These are phyloP conservation scores for Metschnikowia bowlesiae DNA, from an alignment of 805 yeast genomes.

Conservation along the genomic window DNA sequence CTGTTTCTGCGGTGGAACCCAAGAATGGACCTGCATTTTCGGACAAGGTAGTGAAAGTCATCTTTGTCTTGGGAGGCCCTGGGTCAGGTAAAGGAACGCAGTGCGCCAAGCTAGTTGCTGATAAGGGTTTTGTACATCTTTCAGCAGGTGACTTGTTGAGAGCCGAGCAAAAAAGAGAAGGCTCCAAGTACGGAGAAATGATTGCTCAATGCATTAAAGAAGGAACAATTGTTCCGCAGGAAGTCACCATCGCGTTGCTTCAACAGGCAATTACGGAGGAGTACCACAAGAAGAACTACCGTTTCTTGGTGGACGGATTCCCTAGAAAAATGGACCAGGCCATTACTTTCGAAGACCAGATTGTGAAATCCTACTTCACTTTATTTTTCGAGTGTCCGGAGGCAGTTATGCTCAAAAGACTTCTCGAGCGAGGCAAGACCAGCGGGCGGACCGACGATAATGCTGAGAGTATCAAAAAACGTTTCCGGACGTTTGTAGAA, in stretches of 20 bases:
- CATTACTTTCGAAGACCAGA: constrained; percentile 74
- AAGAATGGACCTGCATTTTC: constrained; percentile 44
- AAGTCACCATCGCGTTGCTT: constrained; percentile 78
- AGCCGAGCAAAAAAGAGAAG: constrained; percentile 82
- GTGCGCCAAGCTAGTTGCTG: constrained; percentile 76
- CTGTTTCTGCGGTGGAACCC: constrained; percentile 44
- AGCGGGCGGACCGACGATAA: constrained; percentile 94
- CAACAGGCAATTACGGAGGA: constrained; percentile 69
- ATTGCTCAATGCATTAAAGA: constrained; percentile 81
- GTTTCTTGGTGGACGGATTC: constrained; percentile 90
- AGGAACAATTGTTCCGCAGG: constrained; percentile 92
- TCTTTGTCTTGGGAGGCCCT: constrained; percentile 95
- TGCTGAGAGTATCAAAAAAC: constrained; percentile 81
- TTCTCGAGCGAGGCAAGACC: constrained; percentile 88
- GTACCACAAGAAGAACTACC: constrained; percentile 45
- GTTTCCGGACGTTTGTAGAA: constrained; percentile 80
- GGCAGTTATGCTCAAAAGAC: constrained; percentile 74
- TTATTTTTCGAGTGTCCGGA: constrained; percentile 82
- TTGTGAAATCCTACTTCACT: constrained; percentile 66
- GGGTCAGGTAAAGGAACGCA: constrained; percentile 99
- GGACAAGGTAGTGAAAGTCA: constrained; percentile 66
- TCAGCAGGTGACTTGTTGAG: constrained; percentile 96
- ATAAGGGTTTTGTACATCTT: constrained; percentile 78
- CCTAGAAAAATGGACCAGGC: constrained; percentile 99
- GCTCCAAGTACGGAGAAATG: constrained; percentile 79